These are phyloP conservation scores for Phycomyces nitens DNA, from an alignment of 192 early-diverging fungal species.

Conservation along the genomic window DNA sequence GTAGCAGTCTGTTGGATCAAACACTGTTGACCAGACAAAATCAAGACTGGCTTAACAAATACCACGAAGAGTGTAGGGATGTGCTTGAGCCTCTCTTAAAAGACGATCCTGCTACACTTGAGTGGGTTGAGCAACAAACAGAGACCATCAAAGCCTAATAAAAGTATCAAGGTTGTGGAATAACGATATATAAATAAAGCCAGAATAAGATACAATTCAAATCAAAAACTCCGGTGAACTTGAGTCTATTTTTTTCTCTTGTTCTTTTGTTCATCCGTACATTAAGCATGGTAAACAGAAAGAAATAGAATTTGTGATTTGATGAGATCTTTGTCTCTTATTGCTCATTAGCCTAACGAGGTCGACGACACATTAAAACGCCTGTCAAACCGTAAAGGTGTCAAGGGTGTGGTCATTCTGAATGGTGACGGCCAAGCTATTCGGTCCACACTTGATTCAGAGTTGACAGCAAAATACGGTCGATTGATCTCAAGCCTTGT, in stretches of 20 bases:
- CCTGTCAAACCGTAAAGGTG: slow-evolving; percentile 83
- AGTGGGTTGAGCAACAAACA: slow-evolving; percentile 86
- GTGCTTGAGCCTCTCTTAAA: slow-evolving; percentile 76
- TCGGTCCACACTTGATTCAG: slow-evolving; percentile 79
- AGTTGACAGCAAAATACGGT: slow-evolving; percentile 78
- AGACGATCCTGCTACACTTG: slow-evolving; percentile 58
- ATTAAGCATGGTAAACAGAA: too few species aligned
- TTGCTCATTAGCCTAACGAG: slow-evolving; percentile 9
- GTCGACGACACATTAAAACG: slow-evolving; percentile 93
- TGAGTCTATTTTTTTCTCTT: too few species aligned
- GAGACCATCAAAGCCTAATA: slow-evolving; percentile 37
- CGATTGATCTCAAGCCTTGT: slow-evolving; percentile 82
- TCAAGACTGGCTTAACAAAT: slow-evolving; percentile 83
- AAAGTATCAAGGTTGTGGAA: too few species aligned
- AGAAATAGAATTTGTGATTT: too few species aligned
- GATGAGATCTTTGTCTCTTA: too few species aligned
- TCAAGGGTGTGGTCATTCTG: slow-evolving; percentile 87
- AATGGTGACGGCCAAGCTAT: slow-evolving; percentile 91
- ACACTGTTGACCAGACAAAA: slow-evolving; percentile 67
- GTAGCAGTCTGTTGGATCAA: slow-evolving; percentile 85
- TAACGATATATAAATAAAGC: too few species aligned
- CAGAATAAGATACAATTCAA: too few species aligned
- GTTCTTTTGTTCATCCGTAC: too few species aligned
- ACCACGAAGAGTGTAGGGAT: slow-evolving; percentile 71
- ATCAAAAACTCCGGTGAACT: too few species aligned